phyloP scores from a whole-genome alignment of 2,329 filamentous ascomycete species.

The Diaporthe vaccinii region DNA sequence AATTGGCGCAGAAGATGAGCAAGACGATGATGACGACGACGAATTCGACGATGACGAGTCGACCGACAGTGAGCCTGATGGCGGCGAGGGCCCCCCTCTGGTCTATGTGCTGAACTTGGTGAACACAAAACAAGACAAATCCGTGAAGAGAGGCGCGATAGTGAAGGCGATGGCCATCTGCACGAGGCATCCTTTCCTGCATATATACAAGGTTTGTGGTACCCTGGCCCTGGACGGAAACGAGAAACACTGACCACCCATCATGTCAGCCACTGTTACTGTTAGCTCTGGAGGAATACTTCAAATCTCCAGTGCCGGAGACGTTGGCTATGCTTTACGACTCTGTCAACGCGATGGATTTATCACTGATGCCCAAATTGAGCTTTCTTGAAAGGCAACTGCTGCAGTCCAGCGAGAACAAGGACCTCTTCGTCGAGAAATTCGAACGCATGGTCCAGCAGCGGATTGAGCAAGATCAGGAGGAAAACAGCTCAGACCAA shows the following conservation, averaged over 20 bases:
- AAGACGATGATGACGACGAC: constrained; percentile 57
- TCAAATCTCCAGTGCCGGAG: constrained; percentile 89
- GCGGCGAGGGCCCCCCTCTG: constrained; percentile 86
- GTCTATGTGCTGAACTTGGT: constrained; percentile 98
- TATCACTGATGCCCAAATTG: constrained; percentile 90
- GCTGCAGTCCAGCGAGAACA: constrained; percentile 90
- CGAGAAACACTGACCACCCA: constrained; percentile 36
- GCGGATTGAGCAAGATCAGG: constrained; percentile 76
- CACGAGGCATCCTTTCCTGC: constrained; percentile 95
- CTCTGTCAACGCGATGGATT: constrained; percentile 95
- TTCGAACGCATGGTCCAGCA: constrained; percentile 95
- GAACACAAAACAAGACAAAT: constrained; percentile 97
- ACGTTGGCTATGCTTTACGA: constrained; percentile 91
- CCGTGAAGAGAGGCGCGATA: constrained; percentile 90
- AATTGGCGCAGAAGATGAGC: constrained; percentile 57
- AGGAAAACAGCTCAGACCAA: constrained; percentile 47
- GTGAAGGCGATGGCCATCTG: constrained; percentile 99
- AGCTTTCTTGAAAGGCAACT: constrained; percentile 88
- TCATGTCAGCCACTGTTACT: constrained; percentile 81
- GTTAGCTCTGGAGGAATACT: constrained; percentile 95
- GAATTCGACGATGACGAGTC: constrained; percentile 68
- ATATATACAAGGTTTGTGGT: constrained; percentile 89
- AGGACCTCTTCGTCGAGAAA: constrained; percentile 97
- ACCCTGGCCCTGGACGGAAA: neutral
- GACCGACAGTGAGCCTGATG: constrained; percentile 74